Percentiles rank a stretch among this genome's conserved stretches.
These are phyloP conservation scores for Pyrenochaeta sp. DNA, from an alignment of 2,329 filamentous ascomycete genomes.

Conservation along the genomic window DNA sequence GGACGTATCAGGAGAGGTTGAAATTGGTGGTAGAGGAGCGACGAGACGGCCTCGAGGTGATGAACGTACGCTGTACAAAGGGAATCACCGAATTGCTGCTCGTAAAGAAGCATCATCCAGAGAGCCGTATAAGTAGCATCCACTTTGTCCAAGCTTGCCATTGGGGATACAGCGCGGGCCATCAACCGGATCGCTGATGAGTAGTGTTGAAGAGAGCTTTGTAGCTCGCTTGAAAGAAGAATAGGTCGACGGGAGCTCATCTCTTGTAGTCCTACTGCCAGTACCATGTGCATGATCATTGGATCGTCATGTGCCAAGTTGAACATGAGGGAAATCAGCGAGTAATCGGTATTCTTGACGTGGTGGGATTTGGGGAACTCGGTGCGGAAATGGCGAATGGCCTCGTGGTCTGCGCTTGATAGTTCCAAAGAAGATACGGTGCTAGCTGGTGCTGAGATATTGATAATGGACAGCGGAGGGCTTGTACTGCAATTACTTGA, in stretches of 20 bases:
- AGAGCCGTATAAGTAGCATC: constrained; percentile 43
- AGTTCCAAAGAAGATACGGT: constrained; percentile 32
- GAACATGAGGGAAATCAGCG: constrained; percentile 49
- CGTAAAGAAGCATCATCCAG: constrained; percentile 51
- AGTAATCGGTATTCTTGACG: constrained; percentile 50
- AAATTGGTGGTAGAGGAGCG: constrained; percentile 31
- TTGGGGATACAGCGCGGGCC: constrained; percentile 36
- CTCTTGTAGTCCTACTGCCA: constrained; percentile 45
- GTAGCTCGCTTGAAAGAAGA: not conserved
- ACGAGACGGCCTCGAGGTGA: constrained; percentile 44
- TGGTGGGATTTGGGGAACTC: constrained; percentile 47
- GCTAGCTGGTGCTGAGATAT: not conserved
- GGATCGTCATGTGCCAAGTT: constrained; percentile 41
- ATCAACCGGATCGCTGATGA: constrained; percentile 42
- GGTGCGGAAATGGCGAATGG: constrained; percentile 50
- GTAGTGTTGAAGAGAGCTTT: constrained; percentile 35
- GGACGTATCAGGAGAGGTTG: too few relatives aligned
- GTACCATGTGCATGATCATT: constrained; percentile 50
- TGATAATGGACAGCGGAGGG: not conserved
- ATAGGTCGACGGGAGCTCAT: constrained; percentile 32
- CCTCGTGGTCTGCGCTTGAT: constrained; percentile 44
- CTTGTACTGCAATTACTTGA: not conserved
- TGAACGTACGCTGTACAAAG: constrained; percentile 40
- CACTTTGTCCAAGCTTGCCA: constrained; percentile 30
- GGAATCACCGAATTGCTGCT: constrained; percentile 51